phyloP scores from a whole-genome alignment of 108 stramenopile genomes.

The Schizochytrium sp. region DNA sequence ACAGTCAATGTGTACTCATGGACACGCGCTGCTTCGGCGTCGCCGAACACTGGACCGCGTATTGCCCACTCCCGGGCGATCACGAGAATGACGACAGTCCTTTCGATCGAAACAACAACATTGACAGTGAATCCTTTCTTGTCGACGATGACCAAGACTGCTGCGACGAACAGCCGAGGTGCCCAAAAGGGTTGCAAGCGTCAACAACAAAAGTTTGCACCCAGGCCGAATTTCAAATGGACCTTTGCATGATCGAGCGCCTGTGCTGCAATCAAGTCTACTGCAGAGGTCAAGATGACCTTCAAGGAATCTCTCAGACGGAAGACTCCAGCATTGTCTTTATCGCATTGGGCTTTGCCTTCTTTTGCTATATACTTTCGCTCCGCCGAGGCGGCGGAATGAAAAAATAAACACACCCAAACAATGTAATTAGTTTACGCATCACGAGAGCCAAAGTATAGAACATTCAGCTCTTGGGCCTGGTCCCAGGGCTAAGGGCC shows the following conservation, averaged over 20 bases:
- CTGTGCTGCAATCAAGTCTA: background rate
- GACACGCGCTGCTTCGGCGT: background rate
- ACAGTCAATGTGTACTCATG: background rate
- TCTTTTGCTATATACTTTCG: background rate
- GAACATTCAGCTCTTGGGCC: too few species aligned
- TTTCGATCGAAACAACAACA: too few species aligned
- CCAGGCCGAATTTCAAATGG: background rate
- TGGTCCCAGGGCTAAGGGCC: too few species aligned
- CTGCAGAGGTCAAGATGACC: background rate
- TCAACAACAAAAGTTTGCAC: background rate
- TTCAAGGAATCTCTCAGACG: background rate
- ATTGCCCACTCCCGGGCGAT: background rate
- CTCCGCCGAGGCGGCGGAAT: background rate
- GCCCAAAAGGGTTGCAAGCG: background rate
- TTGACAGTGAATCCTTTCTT: background rate
- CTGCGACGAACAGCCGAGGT: background rate
- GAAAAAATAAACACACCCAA: background rate
- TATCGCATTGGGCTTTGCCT: background rate
- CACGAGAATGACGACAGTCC: background rate
- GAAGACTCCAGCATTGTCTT: background rate
- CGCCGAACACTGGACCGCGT: background rate
- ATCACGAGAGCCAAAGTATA: background rate
- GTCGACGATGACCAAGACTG: background rate
- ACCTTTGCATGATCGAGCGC: background rate
- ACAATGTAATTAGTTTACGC: background rate